Base-by-base conservation (phyloP, 2,329 filamentous ascomycete species). In the Coniochaeta ligniaria region DNA sequence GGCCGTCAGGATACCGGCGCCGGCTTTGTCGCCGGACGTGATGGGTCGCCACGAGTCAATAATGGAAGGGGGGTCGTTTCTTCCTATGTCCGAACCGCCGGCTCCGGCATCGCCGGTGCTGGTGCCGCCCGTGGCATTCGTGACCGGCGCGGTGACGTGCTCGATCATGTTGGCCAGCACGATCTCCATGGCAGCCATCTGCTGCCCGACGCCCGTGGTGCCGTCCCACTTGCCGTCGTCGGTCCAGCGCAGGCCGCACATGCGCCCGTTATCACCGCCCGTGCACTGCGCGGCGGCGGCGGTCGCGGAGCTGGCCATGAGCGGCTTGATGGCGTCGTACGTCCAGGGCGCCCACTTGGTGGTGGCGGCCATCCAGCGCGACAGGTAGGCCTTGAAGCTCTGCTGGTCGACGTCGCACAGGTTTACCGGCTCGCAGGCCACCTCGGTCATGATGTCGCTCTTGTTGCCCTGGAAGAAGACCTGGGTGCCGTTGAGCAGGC, bases 321-420 rank as follows among this genome's bases (percentile, higher is more conserved):
- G 73, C 6, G 78, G 76, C 66, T 77, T 75, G 63, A 88, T 80
- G 5, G 69, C 73, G 57, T 78, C 72, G 62, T 73, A 75, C 1
- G 80, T 83, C 64, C 78, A 77, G 0, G 85, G 81, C 1, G 81
- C 83, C 67, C 87, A 70, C 69, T 83, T 79, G 7, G 79, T 73
- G 1, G 83, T 81, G 20, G 75, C 76, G 1, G 83, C 80, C 69
- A 88, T 73, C 84, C 87, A 92, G 52, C 89, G 86, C 28, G 84
- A 74, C 28, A 91, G 77, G 71, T 91, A 92, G 12, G 87, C 89
- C 75, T 92, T 92, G 83, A 92, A 92, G 56, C 81, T 85, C 67
- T 82, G 82, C 75, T 92, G 88, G 71, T 92, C 89, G 64, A 80
- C 80, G 74, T 91, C 83, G 78, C 90, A 93, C 28, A 76, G 78